These are phyloP conservation scores for Carex cristatella DNA, from an alignment of 176 grass and related monocot genomes.

Conservation along the genomic window DNA sequence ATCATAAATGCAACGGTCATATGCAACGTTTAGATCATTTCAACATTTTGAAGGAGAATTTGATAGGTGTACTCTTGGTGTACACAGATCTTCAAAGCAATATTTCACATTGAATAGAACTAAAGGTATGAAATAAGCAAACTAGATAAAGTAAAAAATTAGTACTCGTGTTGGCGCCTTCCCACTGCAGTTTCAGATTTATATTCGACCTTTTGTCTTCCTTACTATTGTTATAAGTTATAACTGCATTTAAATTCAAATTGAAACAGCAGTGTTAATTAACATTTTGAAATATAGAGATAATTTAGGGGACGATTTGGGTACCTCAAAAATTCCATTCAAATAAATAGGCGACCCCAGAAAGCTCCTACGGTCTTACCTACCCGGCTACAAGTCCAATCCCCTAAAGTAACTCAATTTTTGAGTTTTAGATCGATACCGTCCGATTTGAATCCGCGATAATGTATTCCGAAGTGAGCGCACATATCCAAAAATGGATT, in stretches of 20 bases:
- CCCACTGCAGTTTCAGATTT: not conserved
- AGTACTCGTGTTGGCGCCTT: too few relatives aligned
- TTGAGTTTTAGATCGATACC: too few relatives aligned
- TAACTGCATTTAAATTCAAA: not conserved
- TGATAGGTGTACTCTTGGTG: not conserved
- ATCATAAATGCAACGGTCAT: conserved; percentile 24
- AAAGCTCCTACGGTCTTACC: not conserved
- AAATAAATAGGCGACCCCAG: not conserved
- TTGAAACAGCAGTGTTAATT: not conserved
- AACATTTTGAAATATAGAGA: not conserved
- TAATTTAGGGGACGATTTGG: not conserved
- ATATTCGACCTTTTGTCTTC: not conserved
- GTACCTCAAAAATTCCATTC: conserved; percentile 1
- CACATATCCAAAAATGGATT: too few relatives aligned
- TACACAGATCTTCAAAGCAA: not conserved
- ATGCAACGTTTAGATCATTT: conserved; percentile 8
- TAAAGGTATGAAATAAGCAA: too few relatives aligned
- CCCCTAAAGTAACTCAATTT: too few relatives aligned
- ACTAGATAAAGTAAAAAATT: too few relatives aligned
- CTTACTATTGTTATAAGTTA: not conserved
- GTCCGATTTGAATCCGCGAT: too few relatives aligned
- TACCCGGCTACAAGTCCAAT: not conserved
- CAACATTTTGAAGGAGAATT: not conserved
- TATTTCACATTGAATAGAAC: not conserved
- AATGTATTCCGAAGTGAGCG: too few relatives aligned